Conservation (phyloP, 192 early-diverging fungal species). For the Mortierella antarctica region DNA sequence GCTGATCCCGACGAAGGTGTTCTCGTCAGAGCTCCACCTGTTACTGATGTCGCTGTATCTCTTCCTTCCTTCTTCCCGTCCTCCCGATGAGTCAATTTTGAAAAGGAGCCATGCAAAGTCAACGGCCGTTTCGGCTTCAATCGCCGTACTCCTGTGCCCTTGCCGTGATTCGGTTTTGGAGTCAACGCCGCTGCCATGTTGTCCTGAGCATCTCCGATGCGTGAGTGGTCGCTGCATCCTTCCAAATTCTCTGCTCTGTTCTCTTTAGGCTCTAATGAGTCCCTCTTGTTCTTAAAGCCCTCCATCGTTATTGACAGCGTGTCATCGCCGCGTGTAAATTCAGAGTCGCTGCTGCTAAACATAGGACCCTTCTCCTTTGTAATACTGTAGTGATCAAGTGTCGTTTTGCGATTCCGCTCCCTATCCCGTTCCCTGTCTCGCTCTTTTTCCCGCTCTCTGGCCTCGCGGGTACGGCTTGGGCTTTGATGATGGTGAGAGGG, state of each 20-base stretch:
- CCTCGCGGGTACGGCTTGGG: slow-evolving; percentile 29
- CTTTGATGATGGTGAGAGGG: slow-evolving; percentile 12
- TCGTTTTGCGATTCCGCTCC: slow-evolving; percentile 28
- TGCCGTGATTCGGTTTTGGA: neutral
- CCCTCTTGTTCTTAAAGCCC: neutral
- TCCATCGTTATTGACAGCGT: neutral
- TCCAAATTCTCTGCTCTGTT: neutral
- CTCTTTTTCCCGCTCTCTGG: slow-evolving; percentile 38
- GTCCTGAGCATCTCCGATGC: slow-evolving; percentile 6
- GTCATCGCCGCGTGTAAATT: neutral
- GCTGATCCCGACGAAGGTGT: slow-evolving; percentile 3
- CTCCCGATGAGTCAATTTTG: slow-evolving; percentile 10
- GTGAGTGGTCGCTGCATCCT: neutral
- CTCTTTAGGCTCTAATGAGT: neutral
- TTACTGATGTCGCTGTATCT: neutral
- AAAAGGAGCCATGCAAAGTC: neutral
- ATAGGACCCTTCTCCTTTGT: neutral
- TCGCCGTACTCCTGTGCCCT: slow-evolving; percentile 9
- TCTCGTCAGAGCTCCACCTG: slow-evolving; percentile 6
- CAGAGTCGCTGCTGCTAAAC: slow-evolving; percentile 15
- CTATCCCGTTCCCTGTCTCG: slow-evolving; percentile 33
- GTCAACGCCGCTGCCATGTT: neutral
- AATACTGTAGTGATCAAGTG: slow-evolving; percentile 12
- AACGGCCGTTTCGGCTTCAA: slow-evolving; percentile 39
- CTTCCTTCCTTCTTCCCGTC: neutral